These are phyloP conservation scores for Fagopyrum tataricum DNA, from an alignment of 148 eudicot species.

Conservation along the genomic window DNA sequence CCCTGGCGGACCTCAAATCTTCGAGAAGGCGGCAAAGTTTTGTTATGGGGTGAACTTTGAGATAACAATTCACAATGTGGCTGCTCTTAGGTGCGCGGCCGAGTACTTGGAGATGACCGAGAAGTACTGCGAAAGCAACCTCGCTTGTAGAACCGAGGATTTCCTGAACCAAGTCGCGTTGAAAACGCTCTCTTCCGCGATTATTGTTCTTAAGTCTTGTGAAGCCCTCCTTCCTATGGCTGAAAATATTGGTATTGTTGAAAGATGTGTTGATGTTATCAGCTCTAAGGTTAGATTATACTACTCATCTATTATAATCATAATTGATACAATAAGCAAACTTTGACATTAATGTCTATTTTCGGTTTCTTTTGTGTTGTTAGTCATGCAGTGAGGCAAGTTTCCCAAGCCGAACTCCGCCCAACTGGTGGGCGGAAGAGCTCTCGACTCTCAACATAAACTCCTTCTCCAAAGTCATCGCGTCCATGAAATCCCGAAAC, in stretches of 20 bases:
- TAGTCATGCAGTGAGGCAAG: constrained; percentile 80
- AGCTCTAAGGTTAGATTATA: constrained; percentile 44
- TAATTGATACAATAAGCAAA: neutral
- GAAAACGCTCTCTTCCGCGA: constrained; percentile 64
- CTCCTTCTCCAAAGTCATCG: constrained; percentile 51
- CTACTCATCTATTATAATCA: neutral
- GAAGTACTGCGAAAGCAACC: constrained; percentile 59
- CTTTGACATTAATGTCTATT: neutral
- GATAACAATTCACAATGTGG: constrained; percentile 88
- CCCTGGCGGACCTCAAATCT: constrained; percentile 82
- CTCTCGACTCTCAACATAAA: constrained; percentile 51
- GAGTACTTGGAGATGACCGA: constrained; percentile 89
- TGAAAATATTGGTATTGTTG: constrained; percentile 43
- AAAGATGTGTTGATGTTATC: constrained; percentile 64
- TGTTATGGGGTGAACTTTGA: constrained; percentile 95
- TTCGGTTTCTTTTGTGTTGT: neutral
- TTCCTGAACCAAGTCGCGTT: constrained; percentile 78
- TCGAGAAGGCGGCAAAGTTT: constrained; percentile 87
- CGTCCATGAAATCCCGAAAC: constrained; percentile 52
- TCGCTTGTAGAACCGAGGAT: constrained; percentile 77
- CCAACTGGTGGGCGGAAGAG: constrained; percentile 97
- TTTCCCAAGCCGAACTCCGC: constrained; percentile 83
- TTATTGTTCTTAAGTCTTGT: constrained; percentile 72
- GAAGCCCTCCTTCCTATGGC: constrained; percentile 75
- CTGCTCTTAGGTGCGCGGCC: constrained; percentile 82